phyloP scores from a whole-genome alignment of 2,329 filamentous ascomycete species.

The Penicillium janthinellum region DNA sequence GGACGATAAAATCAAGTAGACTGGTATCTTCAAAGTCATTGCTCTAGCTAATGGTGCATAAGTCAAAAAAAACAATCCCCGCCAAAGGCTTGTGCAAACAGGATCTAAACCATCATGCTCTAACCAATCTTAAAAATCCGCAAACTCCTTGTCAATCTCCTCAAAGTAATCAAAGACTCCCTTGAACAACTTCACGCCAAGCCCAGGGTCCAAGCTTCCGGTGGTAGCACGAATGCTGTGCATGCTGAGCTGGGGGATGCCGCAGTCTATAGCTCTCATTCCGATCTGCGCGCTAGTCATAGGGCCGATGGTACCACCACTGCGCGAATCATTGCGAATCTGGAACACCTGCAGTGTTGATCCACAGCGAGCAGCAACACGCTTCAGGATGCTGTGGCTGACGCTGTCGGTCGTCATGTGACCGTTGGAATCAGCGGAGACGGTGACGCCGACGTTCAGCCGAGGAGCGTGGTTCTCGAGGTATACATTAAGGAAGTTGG shows the following conservation, averaged over 20 bases:
- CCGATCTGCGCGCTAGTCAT: constrained; percentile 81
- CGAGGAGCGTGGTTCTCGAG: constrained; percentile 82
- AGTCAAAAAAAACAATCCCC: not conserved
- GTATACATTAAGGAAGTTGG: constrained; percentile 85
- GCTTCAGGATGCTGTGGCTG: constrained; percentile 76
- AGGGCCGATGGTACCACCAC: constrained; percentile 92
- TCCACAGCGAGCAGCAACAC: constrained; percentile 73
- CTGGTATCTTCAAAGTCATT: not conserved
- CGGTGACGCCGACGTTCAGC: constrained; percentile 81
- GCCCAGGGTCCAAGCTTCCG: constrained; percentile 78
- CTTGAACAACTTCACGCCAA: constrained; percentile 86
- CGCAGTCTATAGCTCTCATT: constrained; percentile 80
- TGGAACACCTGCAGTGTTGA: constrained; percentile 83
- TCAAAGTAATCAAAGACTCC: constrained; percentile 87
- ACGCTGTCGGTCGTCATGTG: constrained; percentile 96
- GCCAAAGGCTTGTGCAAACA: not conserved
- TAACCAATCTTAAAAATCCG: constrained; percentile 30
- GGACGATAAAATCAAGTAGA: not conserved
- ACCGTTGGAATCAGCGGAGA: constrained; percentile 82
- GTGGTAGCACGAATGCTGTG: constrained; percentile 89
- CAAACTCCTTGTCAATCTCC: constrained; percentile 78
- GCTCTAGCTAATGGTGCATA: constrained; percentile 3
- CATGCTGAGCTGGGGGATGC: constrained; percentile 91
- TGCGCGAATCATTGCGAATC: constrained; percentile 88
- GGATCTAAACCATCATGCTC: constrained; percentile 3